Percentiles rank a stretch among this genome's conserved stretches.
These are phyloP conservation scores for Fremontodendron californicum DNA, from an alignment of 345 rosid species.

Conservation along the genomic window DNA sequence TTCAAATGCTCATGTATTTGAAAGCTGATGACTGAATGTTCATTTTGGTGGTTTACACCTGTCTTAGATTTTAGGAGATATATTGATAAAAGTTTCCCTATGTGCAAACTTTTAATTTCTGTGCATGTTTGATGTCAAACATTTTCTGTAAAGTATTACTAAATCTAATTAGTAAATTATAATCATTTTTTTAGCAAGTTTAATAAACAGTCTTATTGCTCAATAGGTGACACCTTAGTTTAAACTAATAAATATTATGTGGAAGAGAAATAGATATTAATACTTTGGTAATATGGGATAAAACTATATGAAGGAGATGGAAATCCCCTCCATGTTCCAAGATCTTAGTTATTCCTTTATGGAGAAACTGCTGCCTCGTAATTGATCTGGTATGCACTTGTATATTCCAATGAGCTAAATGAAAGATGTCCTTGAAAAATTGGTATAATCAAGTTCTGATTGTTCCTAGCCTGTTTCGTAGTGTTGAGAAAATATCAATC, in stretches of 20 bases:
- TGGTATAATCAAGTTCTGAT: not conserved
- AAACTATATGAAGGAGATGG: not conserved
- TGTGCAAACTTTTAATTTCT: not conserved
- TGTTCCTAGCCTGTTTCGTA: not conserved
- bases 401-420: not conserved
- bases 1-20: not conserved
- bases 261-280: not conserved
- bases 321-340: not conserved
- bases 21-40: not conserved
- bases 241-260: not conserved
- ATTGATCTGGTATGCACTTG: not conserved
- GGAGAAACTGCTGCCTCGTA: not conserved
- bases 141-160: not conserved
- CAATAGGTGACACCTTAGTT: not conserved
- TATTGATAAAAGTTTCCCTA: not conserved
- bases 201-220: not conserved
- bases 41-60: not conserved
- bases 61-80: not conserved
- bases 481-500: not conserved
- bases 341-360: not conserved
- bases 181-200: not conserved
- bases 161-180: not conserved
- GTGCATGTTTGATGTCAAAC: not conserved
- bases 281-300: not conserved
- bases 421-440: not conserved